phyloP scores from a whole-genome alignment of 805 yeast species.

The Ogataea haglerorum region DNA sequence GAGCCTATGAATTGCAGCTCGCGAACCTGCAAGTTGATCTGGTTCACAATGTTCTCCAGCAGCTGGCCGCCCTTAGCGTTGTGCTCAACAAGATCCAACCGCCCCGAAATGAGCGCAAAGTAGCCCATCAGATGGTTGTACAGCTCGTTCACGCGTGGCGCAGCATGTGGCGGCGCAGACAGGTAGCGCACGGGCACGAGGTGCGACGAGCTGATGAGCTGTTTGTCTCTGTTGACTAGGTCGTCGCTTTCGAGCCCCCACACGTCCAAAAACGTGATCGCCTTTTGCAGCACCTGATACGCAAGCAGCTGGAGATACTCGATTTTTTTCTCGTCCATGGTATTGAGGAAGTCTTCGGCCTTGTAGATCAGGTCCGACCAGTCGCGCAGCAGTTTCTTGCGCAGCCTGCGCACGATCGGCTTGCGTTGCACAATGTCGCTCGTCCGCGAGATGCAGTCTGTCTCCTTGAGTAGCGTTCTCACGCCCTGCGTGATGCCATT shows the following conservation, averaged over 20 bases:
- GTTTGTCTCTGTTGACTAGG: constrained; percentile 25
- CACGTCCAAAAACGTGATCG: constrained; percentile 60
- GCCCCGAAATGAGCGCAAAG: constrained; percentile 65
- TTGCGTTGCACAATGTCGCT: constrained; percentile 63
- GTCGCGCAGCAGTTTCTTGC: constrained; percentile 70
- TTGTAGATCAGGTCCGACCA: constrained; percentile 78
- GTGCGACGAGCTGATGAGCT: constrained; percentile 4
- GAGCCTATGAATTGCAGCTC: constrained; percentile 43
- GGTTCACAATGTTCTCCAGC: constrained; percentile 64
- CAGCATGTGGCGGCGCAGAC: constrained; percentile 55
- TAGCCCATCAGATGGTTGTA: constrained; percentile 57
- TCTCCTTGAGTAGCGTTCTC: constrained; percentile 55
- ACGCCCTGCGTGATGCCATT: constrained; percentile 75
- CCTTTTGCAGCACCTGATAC: constrained; percentile 63
- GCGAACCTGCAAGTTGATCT: constrained; percentile 58
- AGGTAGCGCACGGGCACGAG: constrained; percentile 41
- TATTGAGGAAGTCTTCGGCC: constrained; percentile 70
- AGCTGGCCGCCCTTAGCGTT: constrained; percentile 67
- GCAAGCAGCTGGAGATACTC: constrained; percentile 61
- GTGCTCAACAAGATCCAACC: constrained; percentile 73
- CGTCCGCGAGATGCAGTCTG: constrained; percentile 73
- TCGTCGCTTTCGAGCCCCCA: constrained; percentile 66
- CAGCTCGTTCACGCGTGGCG: constrained; percentile 60
- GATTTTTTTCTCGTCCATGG: constrained; percentile 54
- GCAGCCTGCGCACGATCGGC: constrained; percentile 56